A percentile compares a stretch with the other conserved stretches of the same genome.
Conservation (phyloP, 2,329 filamentous ascomycete genomes). For the Clarireedia homoeocarpa region DNA sequence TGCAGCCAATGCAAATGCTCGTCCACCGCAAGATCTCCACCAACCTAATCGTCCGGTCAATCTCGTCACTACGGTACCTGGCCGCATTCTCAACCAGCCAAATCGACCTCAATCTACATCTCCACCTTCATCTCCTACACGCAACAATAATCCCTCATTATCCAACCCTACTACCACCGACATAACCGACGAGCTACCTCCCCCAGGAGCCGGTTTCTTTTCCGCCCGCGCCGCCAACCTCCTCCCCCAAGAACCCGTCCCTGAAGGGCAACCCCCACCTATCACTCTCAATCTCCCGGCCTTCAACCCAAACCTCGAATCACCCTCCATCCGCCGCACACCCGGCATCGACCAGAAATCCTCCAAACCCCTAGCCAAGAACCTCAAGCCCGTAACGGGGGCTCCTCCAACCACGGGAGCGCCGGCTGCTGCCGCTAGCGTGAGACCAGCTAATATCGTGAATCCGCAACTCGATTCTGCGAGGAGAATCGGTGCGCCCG, state of each 20-base stretch:
- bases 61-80: slow-evolving; percentile 14
- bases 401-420: slow-evolving; percentile 16
- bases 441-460: slow-evolving; percentile 32
- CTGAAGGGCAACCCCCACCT: slow-evolving; percentile 26
- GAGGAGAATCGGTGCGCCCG: slow-evolving; percentile 52
- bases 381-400: slow-evolving; percentile 42
- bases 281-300: slow-evolving; percentile 40
- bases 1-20: slow-evolving; percentile 14
- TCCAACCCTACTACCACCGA: slow-evolving; percentile 10
- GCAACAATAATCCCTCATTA: not conserved
- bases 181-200: slow-evolving; percentile 15
- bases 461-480: slow-evolving; percentile 48
- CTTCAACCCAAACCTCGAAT: slow-evolving; percentile 70
- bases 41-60: slow-evolving; percentile 11
- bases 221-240: slow-evolving; percentile 59
- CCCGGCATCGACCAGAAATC: slow-evolving; percentile 74
- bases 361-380: slow-evolving; percentile 62
- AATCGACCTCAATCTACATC: slow-evolving; percentile 17
- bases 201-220: slow-evolving; percentile 48
- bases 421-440: slow-evolving; percentile 18
- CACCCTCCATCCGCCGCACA: slow-evolving; percentile 82
- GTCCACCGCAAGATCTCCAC: slow-evolving; percentile 14
- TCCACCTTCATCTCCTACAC: slow-evolving; percentile 19
- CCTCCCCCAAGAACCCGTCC: slow-evolving; percentile 36
- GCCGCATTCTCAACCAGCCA: slow-evolving; percentile 27